phyloP scores from a whole-genome alignment of 805 yeast species.

The Candida wancherniae region DNA sequence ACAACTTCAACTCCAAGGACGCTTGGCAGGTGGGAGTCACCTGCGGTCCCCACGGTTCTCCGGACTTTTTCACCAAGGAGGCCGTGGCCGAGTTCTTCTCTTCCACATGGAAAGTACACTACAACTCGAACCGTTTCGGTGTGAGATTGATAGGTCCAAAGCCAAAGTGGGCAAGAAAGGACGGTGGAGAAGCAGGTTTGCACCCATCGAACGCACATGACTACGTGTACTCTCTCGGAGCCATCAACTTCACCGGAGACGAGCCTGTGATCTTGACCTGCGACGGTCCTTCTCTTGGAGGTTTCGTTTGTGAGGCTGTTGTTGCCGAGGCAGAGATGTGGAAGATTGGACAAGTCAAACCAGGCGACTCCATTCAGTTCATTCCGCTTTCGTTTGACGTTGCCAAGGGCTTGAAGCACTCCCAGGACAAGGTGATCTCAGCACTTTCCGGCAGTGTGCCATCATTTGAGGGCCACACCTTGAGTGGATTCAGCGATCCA shows the following conservation, averaged over 20 bases:
- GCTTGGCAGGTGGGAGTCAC: slow-evolving; percentile 89
- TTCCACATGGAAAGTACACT: slow-evolving; percentile 89
- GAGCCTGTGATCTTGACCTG: slow-evolving; percentile 96
- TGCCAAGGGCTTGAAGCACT: slow-evolving; percentile 59
- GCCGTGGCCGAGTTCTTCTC: slow-evolving; percentile 70
- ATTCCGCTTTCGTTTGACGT: slow-evolving; percentile 66
- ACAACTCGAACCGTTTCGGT: slow-evolving; percentile 95
- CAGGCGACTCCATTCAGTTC: slow-evolving; percentile 83
- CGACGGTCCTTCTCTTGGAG: slow-evolving; percentile 97
- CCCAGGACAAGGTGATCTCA: slow-evolving; percentile 55
- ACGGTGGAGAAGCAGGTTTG: slow-evolving; percentile 97
- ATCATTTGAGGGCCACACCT: slow-evolving; percentile 17
- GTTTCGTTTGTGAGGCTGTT: slow-evolving; percentile 95
- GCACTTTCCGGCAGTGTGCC: slow-evolving; percentile 42
- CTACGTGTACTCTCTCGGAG: slow-evolving; percentile 93
- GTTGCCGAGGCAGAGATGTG: slow-evolving; percentile 95
- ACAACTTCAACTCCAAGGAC: slow-evolving; percentile 33
- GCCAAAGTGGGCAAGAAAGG: slow-evolving; percentile 93
- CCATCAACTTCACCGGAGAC: slow-evolving; percentile 97
- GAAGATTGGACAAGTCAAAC: slow-evolving; percentile 97
- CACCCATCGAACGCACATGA: slow-evolving; percentile 99
- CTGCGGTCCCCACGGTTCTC: slow-evolving; percentile 97
- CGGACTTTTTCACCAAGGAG: slow-evolving; percentile 83
- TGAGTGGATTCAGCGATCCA: slow-evolving; percentile 58
- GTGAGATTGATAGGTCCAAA: slow-evolving; percentile 92